Base-by-base conservation (phyloP, 2,329 filamentous ascomycete species). In the Aspergillus alliaceus region DNA sequence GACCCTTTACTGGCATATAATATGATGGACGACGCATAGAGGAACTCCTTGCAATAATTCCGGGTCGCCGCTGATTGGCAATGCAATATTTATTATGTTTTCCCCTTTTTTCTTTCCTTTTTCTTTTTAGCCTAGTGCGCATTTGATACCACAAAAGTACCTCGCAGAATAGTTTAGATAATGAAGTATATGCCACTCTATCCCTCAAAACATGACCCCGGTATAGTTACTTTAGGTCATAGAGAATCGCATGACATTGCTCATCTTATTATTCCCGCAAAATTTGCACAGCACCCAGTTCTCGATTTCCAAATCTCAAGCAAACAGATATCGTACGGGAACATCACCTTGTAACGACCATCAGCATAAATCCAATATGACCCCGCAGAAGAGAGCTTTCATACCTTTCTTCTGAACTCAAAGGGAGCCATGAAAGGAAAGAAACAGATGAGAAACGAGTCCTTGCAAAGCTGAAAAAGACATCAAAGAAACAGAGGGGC, bases 1-100 rank as follows among this genome's bases (percentile, higher is more conserved):
- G 72, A 76, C 58, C 71, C 73, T 60, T 64, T 70, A 35, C 57
- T 72, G 56, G 61, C 64, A 39, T 74, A 71, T 54, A 63, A 68
- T 57, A 55, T 66, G 64, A 67, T 68, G 62, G 66, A 67, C 49
- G 66, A 67, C 49, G 46, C 37, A 47, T 59, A 63, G 37, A 62
- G 40, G 5, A n/a, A 35, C 54, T 32, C 6, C n/a, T 8, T 29
- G 25, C 24, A 18, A 29, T 9, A 9, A 27, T 44, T 29, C 27
- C 24, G 39, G 20, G 4, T 24, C 25, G 6, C n/a, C 27, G 4
- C 12, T 44, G 2, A 18, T n/a, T 27, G 39, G 6, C 40, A 14
- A 44, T 9, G n/a, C 6, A 25, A 25, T 5, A 22, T 15, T 15
- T 9, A 27, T 44, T 22, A 14, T n/a, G 5, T 48, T 27, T 8